Evolutionary conservation across 1,284 basidiomycete genomes (phyloP).

Genomic region (Grifola frondosa): DNA sequence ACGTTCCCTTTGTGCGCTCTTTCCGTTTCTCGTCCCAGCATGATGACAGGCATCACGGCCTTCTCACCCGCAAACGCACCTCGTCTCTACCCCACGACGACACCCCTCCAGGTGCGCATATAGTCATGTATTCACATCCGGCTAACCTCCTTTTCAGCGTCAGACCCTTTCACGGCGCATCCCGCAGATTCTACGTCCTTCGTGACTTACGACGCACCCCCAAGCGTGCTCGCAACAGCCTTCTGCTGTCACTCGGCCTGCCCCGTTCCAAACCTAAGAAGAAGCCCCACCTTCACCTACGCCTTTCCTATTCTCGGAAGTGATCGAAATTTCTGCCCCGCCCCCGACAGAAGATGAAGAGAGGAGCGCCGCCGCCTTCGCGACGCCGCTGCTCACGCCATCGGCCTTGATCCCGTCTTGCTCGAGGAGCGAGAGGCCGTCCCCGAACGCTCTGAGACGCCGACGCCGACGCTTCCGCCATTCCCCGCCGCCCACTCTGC

Average conservation of each 20-base stretch:
- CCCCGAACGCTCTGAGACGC: constrained; percentile 14
- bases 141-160: constrained; percentile 1
- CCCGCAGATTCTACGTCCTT: constrained; percentile 29
- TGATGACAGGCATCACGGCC: constrained; percentile 16
- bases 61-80: constrained; percentile 18
- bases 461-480: constrained; percentile 44
- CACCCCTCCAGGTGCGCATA: constrained; percentile 11
- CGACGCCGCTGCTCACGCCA: constrained; percentile 71
- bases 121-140: constrained; percentile 1
- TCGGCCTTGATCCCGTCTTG: constrained; percentile 53
- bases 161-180: constrained; percentile 33
- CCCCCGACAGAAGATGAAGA: constrained; percentile 54
- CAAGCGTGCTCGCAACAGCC: constrained; percentile 24
- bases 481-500: constrained; percentile 57
- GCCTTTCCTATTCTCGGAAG: constrained; percentile 54
- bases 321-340: constrained; percentile 68
- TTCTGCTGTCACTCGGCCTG: constrained; percentile 19
- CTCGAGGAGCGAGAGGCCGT: constrained; percentile 29
- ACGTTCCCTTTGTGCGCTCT: constrained; percentile 8
- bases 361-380: constrained; percentile 70
- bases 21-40: constrained; percentile 14
- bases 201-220: constrained; percentile 28
- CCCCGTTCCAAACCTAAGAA: constrained; percentile 36
- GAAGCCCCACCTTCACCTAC: constrained; percentile 31
- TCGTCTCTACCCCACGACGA: constrained; percentile 17